phyloP scores from a whole-genome alignment of 164 flowering plant species.

The Macadamia integrifolia region DNA sequence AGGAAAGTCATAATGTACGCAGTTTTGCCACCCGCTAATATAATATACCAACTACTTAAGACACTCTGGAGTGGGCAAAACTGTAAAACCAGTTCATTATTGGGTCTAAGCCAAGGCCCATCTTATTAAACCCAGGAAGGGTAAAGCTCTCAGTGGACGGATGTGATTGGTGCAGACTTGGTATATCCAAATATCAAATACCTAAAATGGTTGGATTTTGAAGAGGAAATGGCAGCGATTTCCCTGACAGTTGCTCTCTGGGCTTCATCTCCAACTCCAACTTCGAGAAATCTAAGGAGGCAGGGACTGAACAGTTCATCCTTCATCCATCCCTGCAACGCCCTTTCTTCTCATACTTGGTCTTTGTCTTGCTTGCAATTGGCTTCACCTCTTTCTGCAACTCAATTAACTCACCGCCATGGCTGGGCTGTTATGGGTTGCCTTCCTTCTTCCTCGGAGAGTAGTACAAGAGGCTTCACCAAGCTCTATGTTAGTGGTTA shows the following conservation, averaged over 20 bases:
- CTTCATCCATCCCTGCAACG: conserved; percentile 3
- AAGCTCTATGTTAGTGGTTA: conserved; percentile 61
- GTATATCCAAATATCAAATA: too few species aligned
- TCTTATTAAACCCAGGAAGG: too few species aligned
- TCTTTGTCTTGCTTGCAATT: neutral
- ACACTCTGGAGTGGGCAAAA: too few species aligned
- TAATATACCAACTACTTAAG: too few species aligned
- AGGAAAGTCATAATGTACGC: too few species aligned
- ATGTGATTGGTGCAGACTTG: too few species aligned
- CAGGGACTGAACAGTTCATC: neutral
- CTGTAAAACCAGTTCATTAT: too few species aligned
- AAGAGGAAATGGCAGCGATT: conserved; percentile 14
- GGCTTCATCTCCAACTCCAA: conserved; percentile 5
- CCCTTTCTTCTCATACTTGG: neutral
- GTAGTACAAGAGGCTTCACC: conserved; percentile 15
- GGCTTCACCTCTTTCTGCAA: conserved; percentile 9
- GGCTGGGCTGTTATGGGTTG: conserved; percentile 17
- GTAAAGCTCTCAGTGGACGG: too few species aligned
- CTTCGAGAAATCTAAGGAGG: neutral
- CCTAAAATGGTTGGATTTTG: neutral
- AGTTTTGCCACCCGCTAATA: too few species aligned
- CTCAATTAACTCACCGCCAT: conserved; percentile 3
- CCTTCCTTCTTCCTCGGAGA: conserved; percentile 20
- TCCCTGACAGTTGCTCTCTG: conserved; percentile 7
- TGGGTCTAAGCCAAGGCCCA: too few species aligned